A percentile compares a stretch with the other conserved stretches of the same genome.
These are phyloP conservation scores for Dendrobium catenatum DNA, from an alignment of 106 monocot genomes.

Conservation along the genomic window DNA sequence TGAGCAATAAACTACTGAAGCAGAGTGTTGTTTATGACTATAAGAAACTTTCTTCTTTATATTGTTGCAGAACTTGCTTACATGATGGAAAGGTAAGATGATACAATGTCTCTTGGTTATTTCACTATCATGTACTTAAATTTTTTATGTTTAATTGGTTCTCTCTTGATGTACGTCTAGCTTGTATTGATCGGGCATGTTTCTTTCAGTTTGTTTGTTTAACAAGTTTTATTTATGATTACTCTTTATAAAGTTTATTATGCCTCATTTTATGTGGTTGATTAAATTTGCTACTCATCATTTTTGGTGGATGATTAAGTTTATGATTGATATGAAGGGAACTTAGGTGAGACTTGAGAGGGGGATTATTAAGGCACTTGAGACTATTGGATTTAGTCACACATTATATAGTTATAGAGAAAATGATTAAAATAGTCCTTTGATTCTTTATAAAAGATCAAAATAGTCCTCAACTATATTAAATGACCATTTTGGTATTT, in stretches of 20 bases:
- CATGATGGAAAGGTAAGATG: constrained; percentile 3
- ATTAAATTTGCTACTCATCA: neutral
- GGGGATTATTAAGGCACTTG: neutral
- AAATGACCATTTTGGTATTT: no score
- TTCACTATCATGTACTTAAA: neutral
- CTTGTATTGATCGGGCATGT: neutral
- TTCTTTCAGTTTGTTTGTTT: neutral
- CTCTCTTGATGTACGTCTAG: neutral
- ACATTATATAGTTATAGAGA: no score
- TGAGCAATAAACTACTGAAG: neutral
- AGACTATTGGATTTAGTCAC: neutral
- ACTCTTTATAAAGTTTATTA: neutral
- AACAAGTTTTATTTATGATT: neutral
- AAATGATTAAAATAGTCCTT: no score
- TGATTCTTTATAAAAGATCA: no score
- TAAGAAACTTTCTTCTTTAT: neutral
- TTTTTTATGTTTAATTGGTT: neutral
- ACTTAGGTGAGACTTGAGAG: neutral
- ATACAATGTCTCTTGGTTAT: neutral
- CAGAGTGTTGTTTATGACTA: neutral
- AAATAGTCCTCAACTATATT: no score
- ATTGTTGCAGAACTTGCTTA: constrained; percentile 4
- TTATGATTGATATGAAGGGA: neutral
- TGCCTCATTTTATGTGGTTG: neutral
- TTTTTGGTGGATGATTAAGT: neutral